phyloP scores from a whole-genome alignment of 805 yeast genomes.

The Candida taoyuanica region DNA sequence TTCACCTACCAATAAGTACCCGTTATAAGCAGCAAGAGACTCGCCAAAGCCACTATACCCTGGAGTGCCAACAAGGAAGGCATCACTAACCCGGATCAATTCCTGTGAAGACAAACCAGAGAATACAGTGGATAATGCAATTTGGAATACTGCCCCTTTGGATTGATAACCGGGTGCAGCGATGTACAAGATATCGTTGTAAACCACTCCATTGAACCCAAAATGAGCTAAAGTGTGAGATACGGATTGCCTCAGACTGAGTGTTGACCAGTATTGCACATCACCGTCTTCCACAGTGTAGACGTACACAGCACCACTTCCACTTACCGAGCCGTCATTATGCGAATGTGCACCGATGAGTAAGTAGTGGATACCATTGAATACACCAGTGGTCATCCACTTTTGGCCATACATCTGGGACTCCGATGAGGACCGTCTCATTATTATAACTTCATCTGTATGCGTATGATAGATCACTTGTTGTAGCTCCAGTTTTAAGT shows the following conservation, averaged over 20 bases:
- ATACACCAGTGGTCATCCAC: constrained; percentile 15
- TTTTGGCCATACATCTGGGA: constrained; percentile 18
- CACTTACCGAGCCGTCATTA: constrained; percentile 20
- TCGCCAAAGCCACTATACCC: constrained; percentile 42
- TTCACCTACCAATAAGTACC: constrained; percentile 35
- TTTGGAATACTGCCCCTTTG: constrained; percentile 37
- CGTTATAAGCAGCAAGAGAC: constrained; percentile 28
- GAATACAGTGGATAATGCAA: constrained; percentile 25
- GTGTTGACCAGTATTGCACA: constrained; percentile 5
- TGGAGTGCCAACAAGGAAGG: constrained; percentile 24
- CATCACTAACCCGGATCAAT: background rate
- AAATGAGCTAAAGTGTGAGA: constrained; percentile 13
- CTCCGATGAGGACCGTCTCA: constrained; percentile 13
- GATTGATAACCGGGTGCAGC: constrained; percentile 50
- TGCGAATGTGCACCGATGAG: constrained; percentile 13
- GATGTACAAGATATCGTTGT: constrained; percentile 28
- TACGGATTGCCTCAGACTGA: background rate
- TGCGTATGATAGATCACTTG: constrained; percentile 11
- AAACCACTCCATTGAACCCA: constrained; percentile 9
- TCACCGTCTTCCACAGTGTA: constrained; percentile 16
- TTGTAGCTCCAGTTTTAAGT: constrained; percentile 16
- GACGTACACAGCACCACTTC: constrained; percentile 40
- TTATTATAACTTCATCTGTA: constrained; percentile 26
- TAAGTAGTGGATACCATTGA: constrained; percentile 10
- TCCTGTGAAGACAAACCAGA: background rate